Evolutionary conservation across 768 basidiomycete species (phyloP).

Genomic region (Hortiboletus flavorubellus): DNA sequence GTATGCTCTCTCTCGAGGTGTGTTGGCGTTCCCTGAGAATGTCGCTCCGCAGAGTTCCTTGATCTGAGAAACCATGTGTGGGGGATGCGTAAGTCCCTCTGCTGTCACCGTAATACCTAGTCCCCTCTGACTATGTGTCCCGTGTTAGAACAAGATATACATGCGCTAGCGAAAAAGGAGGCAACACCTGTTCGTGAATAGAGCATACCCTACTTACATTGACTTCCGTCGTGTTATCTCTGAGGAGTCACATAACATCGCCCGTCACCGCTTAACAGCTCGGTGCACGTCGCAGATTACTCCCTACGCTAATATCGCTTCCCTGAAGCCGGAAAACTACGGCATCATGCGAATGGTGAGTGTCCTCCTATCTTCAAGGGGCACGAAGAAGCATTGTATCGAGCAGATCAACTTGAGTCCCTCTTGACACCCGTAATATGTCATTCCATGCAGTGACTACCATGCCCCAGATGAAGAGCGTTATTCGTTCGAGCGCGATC

Average conservation of each 20-base stretch:
- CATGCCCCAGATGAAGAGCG: not conserved
- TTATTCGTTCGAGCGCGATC: not conserved
- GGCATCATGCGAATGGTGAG: not conserved
- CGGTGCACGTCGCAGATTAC: not conserved
- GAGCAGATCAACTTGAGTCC: too few relatives aligned
- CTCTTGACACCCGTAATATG: not conserved
- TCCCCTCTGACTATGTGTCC: not conserved
- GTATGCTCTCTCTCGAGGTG: slow-evolving; percentile 36
- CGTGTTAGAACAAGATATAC: slow-evolving; percentile 71
- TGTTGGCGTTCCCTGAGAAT: not conserved
- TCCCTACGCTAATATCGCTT: not conserved
- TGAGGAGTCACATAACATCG: not conserved
- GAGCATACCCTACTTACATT: slow-evolving; percentile 14
- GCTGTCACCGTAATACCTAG: not conserved
- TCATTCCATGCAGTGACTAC: not conserved
- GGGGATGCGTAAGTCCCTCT: slow-evolving; percentile 72
- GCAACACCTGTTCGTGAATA: slow-evolving; percentile 57
- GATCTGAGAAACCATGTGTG: slow-evolving; percentile 79
- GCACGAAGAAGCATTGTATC: too few relatives aligned
- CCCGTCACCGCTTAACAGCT: not conserved
- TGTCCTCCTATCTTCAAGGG: not conserved
- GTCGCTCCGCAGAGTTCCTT: slow-evolving; percentile 57
- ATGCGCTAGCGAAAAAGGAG: slow-evolving; percentile 68
- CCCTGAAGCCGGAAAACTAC: too few relatives aligned
- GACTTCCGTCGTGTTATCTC: not conserved